Evolutionary conservation across 78 protist species (phyloP), one percentile per base, ranked within the genome.

Genomic region (Dictyostelium intermedium): DNA sequence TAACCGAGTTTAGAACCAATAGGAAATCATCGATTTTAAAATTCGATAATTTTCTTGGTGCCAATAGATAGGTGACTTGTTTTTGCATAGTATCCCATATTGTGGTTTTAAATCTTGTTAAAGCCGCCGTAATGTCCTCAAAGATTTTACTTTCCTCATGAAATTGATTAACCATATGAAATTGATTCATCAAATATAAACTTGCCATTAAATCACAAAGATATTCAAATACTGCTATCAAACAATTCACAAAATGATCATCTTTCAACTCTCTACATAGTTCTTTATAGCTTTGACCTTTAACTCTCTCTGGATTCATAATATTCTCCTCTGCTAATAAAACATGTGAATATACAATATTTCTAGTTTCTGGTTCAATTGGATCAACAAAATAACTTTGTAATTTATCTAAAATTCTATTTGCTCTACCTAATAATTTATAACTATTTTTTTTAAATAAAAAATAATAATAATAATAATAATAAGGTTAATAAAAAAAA

Each of bases 51-150:
- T 89, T 89, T 63, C 94, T 78, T 30, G 86, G 86, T 45, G 60
- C 80, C 23, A 89, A 50, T 66, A 89, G 27, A 39, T 32, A 37
- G 0, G 87, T 47, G 6, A 89, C 87, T 27, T 89, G 94, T 69
- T 80, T 78, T 69, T 89, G 94, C 94, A 89, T 89, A 0, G 87
- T 89, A 50, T 89, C 94, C 94, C 94, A 89, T 32, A 89, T 89
- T 2, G 94, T 74, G 7, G 82, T 89, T 80, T 89, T 89, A 34
- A 89, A 89, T 80, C 94, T 78, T 11, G 84, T 89, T 39, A 89
- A 69, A 23, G 94, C 94, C 3, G 83, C 50, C 2, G 77, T 89
- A 34, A 89, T 80, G 50, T 89, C 94, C 30, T 69, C 76, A 69
- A 89, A 89, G 30, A 89, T 70, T 37, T 89, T 89, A 70, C 87